These are phyloP conservation scores for Starmerella asiatica DNA, from an alignment of 805 yeast genomes.

Conservation along the genomic window DNA sequence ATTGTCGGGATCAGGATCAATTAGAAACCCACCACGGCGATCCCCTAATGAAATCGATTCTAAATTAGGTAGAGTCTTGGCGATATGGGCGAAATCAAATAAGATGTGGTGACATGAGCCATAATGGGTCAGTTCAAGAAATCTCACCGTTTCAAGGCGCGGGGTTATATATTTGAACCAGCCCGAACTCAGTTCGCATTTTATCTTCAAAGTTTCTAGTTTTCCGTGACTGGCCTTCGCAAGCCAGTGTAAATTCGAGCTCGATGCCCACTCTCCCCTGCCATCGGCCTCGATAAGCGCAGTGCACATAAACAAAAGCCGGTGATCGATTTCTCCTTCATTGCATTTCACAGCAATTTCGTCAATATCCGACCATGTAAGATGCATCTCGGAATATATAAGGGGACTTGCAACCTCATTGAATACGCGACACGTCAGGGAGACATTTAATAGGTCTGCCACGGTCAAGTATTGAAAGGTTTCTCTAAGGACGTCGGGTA, in stretches of 20 bases:
- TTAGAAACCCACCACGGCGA: constrained; percentile 4
- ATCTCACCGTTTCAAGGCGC: constrained; percentile 2
- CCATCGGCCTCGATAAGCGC: constrained; percentile 3
- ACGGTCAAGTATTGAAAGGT: constrained; percentile 1
- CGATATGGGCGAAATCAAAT: constrained; percentile 19
- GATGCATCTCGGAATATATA: constrained; percentile 2
- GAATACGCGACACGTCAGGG: constrained; percentile 4
- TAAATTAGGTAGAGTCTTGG: constrained; percentile 6
- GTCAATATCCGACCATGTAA: constrained; percentile 12
- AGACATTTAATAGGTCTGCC: constrained; percentile 6
- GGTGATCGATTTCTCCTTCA: background rate
- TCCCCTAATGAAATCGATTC: constrained; percentile 9
- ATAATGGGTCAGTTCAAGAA: constrained; percentile 2
- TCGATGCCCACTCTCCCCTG: constrained; percentile 19
- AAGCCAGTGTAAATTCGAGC: constrained; percentile 8
- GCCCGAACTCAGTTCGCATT: constrained; percentile 12
- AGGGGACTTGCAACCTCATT: constrained; percentile 6
- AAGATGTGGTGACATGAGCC: constrained; percentile 3
- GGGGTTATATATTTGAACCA: constrained; percentile 19
- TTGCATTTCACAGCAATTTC: background rate
- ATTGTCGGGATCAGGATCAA: constrained; percentile 3
- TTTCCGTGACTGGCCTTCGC: constrained; percentile 1
- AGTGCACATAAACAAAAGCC: background rate
- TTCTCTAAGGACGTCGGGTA: constrained; percentile 1
- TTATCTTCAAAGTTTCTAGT: background rate